Percentiles rank a stretch among this genome's conserved stretches.
phyloP scores from a whole-genome alignment of 1,284 basidiomycete species.

The Heterobasidion annosum region DNA sequence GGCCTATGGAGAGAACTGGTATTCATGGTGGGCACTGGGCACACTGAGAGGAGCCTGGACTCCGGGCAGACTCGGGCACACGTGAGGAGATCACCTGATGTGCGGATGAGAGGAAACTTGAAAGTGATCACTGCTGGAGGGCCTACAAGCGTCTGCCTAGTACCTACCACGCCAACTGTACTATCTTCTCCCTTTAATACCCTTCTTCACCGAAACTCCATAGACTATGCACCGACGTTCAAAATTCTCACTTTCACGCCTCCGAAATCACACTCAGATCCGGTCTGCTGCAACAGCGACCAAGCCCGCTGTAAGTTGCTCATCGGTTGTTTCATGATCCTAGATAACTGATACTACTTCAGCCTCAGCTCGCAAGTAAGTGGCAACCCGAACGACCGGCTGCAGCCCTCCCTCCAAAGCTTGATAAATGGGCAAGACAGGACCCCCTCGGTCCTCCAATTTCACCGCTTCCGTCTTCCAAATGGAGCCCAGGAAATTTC shows the following conservation, averaged over 20 bases:
- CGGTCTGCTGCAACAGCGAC: slow-evolving; percentile 8
- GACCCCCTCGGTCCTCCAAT: not conserved
- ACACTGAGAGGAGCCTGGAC: too few species aligned
- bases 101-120: too few species aligned
- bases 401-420: not conserved
- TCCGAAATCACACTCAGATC: slow-evolving; percentile 3
- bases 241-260: slow-evolving; percentile 3
- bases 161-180: not conserved
- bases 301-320: slow-evolving; percentile 10
- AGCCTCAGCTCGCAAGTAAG: slow-evolving; percentile 6
- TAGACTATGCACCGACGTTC: slow-evolving; percentile 11
- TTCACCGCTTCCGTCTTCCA: too few species aligned
- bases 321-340: not conserved
- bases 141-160: not conserved
- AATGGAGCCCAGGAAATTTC: too few species aligned
- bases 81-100: too few species aligned
- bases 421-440: slow-evolving; percentile 11
- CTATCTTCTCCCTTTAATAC: not conserved
- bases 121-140: too few species aligned
- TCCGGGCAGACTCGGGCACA: too few species aligned
- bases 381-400: slow-evolving; percentile 2
- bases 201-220: not conserved
- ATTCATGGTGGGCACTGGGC: too few species aligned
- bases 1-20: too few species aligned
- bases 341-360: not conserved